These are phyloP conservation scores for Sanguinoderma infundibulare DNA, from an alignment of 1,284 basidiomycete species.

Conservation along the genomic window DNA sequence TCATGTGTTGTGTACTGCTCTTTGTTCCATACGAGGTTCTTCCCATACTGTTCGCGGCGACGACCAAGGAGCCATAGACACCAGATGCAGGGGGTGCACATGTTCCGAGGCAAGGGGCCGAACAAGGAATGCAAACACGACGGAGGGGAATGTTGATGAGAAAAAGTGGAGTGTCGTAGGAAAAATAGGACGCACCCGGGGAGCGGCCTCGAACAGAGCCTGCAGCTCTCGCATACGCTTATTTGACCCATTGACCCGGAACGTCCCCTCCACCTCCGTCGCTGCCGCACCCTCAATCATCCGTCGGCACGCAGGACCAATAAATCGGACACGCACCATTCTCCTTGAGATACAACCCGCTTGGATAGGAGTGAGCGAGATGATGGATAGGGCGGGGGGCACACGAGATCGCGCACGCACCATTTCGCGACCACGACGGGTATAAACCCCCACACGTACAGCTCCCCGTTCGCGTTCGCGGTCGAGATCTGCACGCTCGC, in stretches of 20 bases:
- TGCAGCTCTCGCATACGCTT: constrained; percentile 97
- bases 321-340: constrained; percentile 60
- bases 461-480: constrained; percentile 79
- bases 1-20: constrained; percentile 92
- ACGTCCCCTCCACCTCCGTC: constrained; percentile 94
- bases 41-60: constrained; percentile 76
- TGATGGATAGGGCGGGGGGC: constrained; percentile 10
- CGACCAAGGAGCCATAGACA: constrained; percentile 11
- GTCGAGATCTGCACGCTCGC: constrained; percentile 96
- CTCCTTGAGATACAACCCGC: constrained; percentile 91
- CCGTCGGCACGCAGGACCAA: constrained; percentile 4
- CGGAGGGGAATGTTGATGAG: neutral
- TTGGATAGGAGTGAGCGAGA: constrained; percentile 35
- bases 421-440: constrained; percentile 98
- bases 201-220: constrained; percentile 86
- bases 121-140: neutral
- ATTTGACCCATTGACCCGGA: constrained; percentile 91
- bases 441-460: constrained; percentile 93
- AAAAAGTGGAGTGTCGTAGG: constrained; percentile 6
- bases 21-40: constrained; percentile 88
- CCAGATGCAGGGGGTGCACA: neutral
- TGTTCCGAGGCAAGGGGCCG: neutral
- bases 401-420: constrained; percentile 50
- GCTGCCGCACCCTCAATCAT: constrained; percentile 48
- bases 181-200: constrained; percentile 62